Base-by-base conservation (phyloP, 225 moss, liverwort and hornwort genomes). In the Polytrichum formosum region DNA sequence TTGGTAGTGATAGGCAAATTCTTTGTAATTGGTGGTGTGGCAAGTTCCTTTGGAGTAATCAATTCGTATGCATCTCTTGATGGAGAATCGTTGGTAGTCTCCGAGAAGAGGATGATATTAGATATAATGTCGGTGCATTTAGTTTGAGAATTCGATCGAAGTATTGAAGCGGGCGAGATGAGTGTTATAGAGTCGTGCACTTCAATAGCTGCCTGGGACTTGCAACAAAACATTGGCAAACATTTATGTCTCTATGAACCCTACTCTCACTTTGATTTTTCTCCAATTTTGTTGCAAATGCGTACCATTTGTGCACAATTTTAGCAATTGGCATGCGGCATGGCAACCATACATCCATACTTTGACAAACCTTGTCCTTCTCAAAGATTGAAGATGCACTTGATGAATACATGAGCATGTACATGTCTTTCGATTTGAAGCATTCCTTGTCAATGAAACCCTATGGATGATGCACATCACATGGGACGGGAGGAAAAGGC, bases 201-300 rank as follows among this genome's bases (percentile, higher is more conserved):
- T 55, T 76, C 87, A 64, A 76, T 76, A 54, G 78, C 76, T 86
- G 65, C 71, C 58, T 83, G 77, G 33, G 80, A 83, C 78, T 78
- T 78, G 78, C 87, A 87, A 68, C 87, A 87, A 74, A 78, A 81
- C 87, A 87, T 87, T 76, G 75, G 81, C 83, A 83, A 70, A 31
- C 63, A 62, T 64, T 33, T 65, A 27, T 70, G 61, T 33, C 54
- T 58, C 33, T 30, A 75, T 54, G 70, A 26, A 21, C 67, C 54
- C 56, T 71, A 64, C 68, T 28, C 7, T 71, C 70, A 73, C 30
- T 67, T 66, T 81, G 77, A 77, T 73, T 66, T 67, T 72, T 72
- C 67, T 75, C 67, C 72, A 74, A 30, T 72, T 28, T 5, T 2
- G 30, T 31, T 55, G 60, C 61, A 67, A 67, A 54, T 67, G 73